Conservation (phyloP, 768 basidiomycete species). For the Pisolithus microcarpus region DNA sequence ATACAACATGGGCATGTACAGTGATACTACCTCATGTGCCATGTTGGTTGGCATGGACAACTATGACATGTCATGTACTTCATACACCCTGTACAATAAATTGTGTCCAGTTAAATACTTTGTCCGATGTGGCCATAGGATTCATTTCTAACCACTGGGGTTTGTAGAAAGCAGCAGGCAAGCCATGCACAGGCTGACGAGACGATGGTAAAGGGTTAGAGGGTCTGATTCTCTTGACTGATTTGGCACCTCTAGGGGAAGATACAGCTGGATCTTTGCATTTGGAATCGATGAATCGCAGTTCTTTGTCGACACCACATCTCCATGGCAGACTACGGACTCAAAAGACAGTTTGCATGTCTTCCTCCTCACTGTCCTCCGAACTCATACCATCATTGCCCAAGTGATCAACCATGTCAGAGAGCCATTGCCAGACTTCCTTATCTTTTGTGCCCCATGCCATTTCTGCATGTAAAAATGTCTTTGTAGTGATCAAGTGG, state of each 20-base stretch:
- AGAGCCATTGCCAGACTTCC: neutral
- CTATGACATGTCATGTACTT: too few relatives aligned
- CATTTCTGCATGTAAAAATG: neutral
- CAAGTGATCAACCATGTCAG: neutral
- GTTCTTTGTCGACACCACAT: constrained; percentile 2
- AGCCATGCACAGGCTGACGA: neutral
- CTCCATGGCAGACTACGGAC: neutral
- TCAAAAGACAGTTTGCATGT: neutral
- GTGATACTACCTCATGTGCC: too few relatives aligned
- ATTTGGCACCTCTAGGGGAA: constrained; percentile 3
- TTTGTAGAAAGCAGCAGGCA: neutral
- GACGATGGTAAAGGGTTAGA: neutral
- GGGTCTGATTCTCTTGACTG: neutral
- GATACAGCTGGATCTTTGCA: neutral
- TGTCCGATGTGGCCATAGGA: too few relatives aligned
- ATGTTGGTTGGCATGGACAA: too few relatives aligned
- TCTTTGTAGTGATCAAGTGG: neutral
- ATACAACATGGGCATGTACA: too few relatives aligned
- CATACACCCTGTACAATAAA: too few relatives aligned
- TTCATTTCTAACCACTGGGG: too few relatives aligned
- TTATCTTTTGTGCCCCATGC: neutral
- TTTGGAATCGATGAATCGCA: constrained; percentile 3
- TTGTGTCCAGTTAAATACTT: too few relatives aligned
- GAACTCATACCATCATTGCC: constrained; percentile 7
- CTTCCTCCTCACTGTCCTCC: constrained; percentile 3